These are phyloP conservation scores for Apiotrichum siamense DNA, from an alignment of 1,284 basidiomycete genomes.

Conservation along the genomic window DNA sequence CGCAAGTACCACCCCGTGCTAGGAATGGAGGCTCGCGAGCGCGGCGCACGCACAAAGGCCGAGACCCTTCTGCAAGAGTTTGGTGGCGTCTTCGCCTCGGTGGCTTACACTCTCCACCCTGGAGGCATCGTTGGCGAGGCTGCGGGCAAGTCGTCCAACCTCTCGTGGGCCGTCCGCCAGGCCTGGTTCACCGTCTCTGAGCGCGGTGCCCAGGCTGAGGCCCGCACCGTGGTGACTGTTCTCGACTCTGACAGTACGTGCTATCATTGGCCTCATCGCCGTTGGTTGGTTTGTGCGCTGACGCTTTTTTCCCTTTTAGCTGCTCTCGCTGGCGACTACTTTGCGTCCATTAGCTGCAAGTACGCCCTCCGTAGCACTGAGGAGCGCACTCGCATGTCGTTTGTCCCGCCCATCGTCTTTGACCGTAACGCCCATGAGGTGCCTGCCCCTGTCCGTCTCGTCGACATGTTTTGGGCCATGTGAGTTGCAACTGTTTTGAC, in stretches of 20 bases:
- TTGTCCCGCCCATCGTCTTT: slow-evolving; percentile 36
- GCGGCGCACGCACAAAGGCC: slow-evolving; percentile 31
- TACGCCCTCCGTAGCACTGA: slow-evolving; percentile 27
- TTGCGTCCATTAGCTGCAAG: slow-evolving; percentile 30
- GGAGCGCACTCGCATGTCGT: slow-evolving; percentile 27
- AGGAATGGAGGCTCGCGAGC: slow-evolving; percentile 39
- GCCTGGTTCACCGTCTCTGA: slow-evolving; percentile 15
- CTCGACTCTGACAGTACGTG: slow-evolving; percentile 37
- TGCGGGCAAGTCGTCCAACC: slow-evolving; percentile 37
- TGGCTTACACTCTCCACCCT: slow-evolving; percentile 37
- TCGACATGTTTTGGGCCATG: slow-evolving; percentile 41
- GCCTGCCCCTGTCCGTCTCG: slow-evolving; percentile 32
- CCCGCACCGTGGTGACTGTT: slow-evolving; percentile 27
- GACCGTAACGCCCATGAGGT: slow-evolving; percentile 40
- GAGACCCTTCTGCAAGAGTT: slow-evolving; percentile 28
- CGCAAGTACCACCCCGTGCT: slow-evolving; percentile 35
- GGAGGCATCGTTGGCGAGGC: slow-evolving; percentile 32
- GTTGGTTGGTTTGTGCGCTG: not conserved
- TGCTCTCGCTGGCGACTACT: slow-evolving; percentile 41
- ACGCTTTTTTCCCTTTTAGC: slow-evolving; percentile 13
- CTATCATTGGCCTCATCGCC: not conserved
- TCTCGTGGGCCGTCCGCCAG: slow-evolving; percentile 34
- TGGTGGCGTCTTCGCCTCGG: slow-evolving; percentile 25
- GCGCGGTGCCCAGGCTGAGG: slow-evolving; percentile 5
- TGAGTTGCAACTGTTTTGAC: not conserved